Conservation (phyloP, 2,329 filamentous ascomycete genomes). For the Alternaria novae-zelandiae region DNA sequence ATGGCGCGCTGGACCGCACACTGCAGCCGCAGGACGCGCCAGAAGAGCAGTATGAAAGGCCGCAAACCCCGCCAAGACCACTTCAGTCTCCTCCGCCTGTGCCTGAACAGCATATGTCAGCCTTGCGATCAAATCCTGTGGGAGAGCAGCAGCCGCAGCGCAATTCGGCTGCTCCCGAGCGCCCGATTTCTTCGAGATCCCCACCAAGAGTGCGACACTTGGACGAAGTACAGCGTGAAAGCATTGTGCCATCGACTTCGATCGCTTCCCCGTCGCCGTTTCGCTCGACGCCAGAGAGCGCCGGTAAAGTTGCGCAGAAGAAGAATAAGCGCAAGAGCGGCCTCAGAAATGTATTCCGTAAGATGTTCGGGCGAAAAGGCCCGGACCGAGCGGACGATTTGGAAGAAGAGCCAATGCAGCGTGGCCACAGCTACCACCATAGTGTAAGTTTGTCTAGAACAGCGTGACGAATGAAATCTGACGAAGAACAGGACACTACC, state of each 20-base stretch:
- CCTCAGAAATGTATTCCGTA: slow-evolving; percentile 45
- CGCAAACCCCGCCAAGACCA: slow-evolving; percentile 21
- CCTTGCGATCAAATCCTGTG: slow-evolving; percentile 20
- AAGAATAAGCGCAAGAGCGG: slow-evolving; percentile 45
- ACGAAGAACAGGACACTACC: slow-evolving; percentile 37
- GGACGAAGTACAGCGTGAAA: slow-evolving; percentile 34
- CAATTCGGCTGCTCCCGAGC: slow-evolving; percentile 10
- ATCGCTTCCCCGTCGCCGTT: slow-evolving; percentile 37
- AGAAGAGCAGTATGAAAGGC: slow-evolving; percentile 17
- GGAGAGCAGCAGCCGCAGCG: slow-evolving; percentile 8
- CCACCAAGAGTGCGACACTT: slow-evolving; percentile 32
- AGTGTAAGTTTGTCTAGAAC: slow-evolving; percentile 34
- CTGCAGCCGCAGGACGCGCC: slow-evolving; percentile 21
- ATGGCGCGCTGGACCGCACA: slow-evolving; percentile 21
- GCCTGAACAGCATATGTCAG: slow-evolving; percentile 11
- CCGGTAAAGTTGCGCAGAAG: slow-evolving; percentile 33
- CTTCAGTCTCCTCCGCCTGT: slow-evolving; percentile 19
- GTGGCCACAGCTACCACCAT: slow-evolving; percentile 42
- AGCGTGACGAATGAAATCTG: slow-evolving; percentile 3
- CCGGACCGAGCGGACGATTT: slow-evolving; percentile 33
- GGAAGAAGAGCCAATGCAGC: slow-evolving; percentile 26
- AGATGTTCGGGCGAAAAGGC: slow-evolving; percentile 47
- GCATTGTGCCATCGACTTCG: slow-evolving; percentile 28
- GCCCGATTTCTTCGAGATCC: slow-evolving; percentile 17
- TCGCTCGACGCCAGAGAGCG: slow-evolving; percentile 37